Base-by-base conservation (phyloP, 2,329 filamentous ascomycete genomes). In the Fusarium sp. region DNA sequence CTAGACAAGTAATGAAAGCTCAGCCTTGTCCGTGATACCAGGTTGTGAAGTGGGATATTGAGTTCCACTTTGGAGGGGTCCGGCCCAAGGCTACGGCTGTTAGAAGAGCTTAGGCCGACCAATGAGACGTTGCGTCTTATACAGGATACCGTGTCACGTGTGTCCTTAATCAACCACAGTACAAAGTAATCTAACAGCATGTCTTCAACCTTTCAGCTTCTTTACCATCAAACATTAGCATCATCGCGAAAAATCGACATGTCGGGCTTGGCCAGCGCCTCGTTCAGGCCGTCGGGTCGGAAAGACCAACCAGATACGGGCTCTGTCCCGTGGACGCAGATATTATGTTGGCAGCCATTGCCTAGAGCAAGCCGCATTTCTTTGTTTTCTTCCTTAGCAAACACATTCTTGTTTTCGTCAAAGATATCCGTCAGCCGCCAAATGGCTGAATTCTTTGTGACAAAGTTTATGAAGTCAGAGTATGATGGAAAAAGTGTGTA, bases 351-450 rank as follows among this genome's bases (percentile, higher is more conserved):
- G 52, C 41, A 64, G 45, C 44, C 50, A 37, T 59, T 50, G 44
- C 62, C 56, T 67, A 68, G 59, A 50, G 49, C 67, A 70, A 66
- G 55, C 60, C 71, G 58, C 56, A 43, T 63, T 70, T 73, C 71
- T 73, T 73, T 73, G 72, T 74, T 73, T 68, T 73, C 53, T 27
- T 51, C 33, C 47, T 43, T 70, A 67, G 59, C 72, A 72, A 73
- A 71, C 70, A 72, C 54, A 63, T 45, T 49, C 51, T 50, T 46
- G 58, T 50, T 45, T 47, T 43, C 44, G 54, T 71, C 56, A 64
- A 69, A 62, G 62, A 57, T 48, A 41, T 45, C 35, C 23, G 19
- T 23, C 59, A 60, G 49, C 51, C 35, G 45, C 56, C 59, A 59
- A 54, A 56, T 43, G 47, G 53, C 57, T 64, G 48, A 71, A 61